Base-by-base conservation (phyloP, 306 rosid genomes). In the Vigna reflexopilosa region DNA sequence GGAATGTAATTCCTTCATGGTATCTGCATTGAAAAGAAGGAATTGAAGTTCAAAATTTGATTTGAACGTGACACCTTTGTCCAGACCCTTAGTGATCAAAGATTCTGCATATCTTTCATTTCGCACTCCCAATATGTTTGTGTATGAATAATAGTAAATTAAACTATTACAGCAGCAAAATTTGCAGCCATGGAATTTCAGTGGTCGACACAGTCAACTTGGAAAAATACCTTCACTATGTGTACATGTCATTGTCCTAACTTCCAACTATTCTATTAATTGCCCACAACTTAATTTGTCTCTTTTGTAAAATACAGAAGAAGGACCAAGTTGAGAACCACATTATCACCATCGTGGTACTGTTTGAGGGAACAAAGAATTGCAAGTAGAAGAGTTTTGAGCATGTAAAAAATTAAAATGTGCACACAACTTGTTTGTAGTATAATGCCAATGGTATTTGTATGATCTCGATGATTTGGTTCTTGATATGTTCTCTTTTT, bases 21-120 rank as follows among this genome's bases (percentile, higher is more conserved):
- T 26, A 19, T 73, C 77, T 36, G 15, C 28, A 40, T 51, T 52
- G 2, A 6, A 5, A 36, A 10, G n/a, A 64, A 28, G 19, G 64
- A 75, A 38, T 48, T 45, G 81, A 75, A 73, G 59, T 64, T 72
- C 58, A 77, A 52, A 42, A 14, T 1, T 81, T 38, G 58, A 51
- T 47, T 63, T 75, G 59, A 80, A 64, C 42, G 6, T 80, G 68
- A 70, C 77, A 49, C 51, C 48, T 62, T 50, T 20, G 15, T 66
- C 61, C 61, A 55, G 14, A 16, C 61, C 13, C 42, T 42, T 10
- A 74, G 55, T 69, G 78, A 26, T 36, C 64, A 16, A 57, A 48
- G 63, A 76, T 85, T 82, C 24, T 59, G 58, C 76, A 80, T 45
- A 64, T 75, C 81, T 63, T 17, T 28, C 52, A 45, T 74, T 84